Evolutionary conservation across 441 rosid species (phyloP).

Genomic region (Pelargonium australe): DNA sequence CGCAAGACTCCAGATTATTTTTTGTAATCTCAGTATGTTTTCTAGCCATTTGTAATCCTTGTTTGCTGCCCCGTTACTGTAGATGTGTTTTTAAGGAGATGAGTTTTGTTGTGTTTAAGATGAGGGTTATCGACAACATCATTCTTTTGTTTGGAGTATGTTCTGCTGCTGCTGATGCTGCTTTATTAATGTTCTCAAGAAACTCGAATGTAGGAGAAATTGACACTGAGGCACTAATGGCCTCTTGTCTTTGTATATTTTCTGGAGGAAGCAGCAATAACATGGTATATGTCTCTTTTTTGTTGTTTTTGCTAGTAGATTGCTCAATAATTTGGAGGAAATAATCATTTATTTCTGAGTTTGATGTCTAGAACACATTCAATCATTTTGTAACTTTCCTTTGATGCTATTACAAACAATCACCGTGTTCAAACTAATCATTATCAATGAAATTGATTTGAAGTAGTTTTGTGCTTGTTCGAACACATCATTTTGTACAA

Average conservation of each 20-base stretch:
- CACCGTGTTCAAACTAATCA: too few species aligned
- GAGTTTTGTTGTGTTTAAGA: slow-evolving; percentile 34
- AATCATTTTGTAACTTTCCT: too few species aligned
- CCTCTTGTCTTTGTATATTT: slow-evolving; percentile 2
- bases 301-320: background rate
- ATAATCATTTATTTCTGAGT: background rate
- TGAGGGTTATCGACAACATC: slow-evolving; percentile 32
- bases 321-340: background rate
- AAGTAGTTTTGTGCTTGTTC: too few species aligned
- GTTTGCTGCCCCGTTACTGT: slow-evolving; percentile 48
- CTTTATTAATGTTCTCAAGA: background rate
- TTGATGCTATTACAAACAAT: too few species aligned
- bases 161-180: slow-evolving; percentile 30
- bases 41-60: slow-evolving; percentile 35
- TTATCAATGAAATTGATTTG: too few species aligned
- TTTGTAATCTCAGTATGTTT: slow-evolving; percentile 48
- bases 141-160: slow-evolving; percentile 21
- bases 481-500: too few species aligned
- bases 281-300: slow-evolving; percentile 3
- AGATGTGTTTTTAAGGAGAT: slow-evolving; percentile 44
- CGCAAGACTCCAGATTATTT: slow-evolving; percentile 99
- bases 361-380: background rate
- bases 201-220: background rate
- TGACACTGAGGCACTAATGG: background rate
- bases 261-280: slow-evolving; percentile 4